phyloP scores from a whole-genome alignment of 306 rosid species.

The Alnus rubra region DNA sequence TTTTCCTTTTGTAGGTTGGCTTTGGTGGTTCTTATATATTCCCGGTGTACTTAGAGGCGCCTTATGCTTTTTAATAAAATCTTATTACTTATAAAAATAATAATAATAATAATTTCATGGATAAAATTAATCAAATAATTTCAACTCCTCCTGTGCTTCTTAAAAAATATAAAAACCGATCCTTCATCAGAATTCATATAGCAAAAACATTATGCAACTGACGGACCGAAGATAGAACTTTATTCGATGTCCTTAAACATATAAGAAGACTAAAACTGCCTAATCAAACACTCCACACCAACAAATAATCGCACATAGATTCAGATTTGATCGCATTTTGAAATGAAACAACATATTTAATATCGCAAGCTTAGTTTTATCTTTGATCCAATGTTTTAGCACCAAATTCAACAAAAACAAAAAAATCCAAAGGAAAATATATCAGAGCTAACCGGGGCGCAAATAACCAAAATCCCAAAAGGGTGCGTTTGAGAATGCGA shows the following conservation, averaged over 20 bases:
- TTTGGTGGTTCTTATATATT: too few relatives aligned
- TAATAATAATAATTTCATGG: not conserved
- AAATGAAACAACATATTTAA: not conserved
- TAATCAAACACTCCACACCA: not conserved
- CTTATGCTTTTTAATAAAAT: too few relatives aligned
- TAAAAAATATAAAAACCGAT: not conserved
- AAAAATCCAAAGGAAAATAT: not conserved
- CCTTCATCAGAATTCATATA: not conserved
- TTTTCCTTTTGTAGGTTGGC: too few relatives aligned
- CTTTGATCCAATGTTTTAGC: not conserved
- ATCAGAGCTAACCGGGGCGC: not conserved
- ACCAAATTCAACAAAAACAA: not conserved
- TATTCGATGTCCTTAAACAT: not conserved
- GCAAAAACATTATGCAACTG: not conserved
- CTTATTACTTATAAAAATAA: too few relatives aligned
- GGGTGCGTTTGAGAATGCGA: not conserved
- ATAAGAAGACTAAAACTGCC: not conserved
- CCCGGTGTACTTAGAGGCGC: too few relatives aligned
- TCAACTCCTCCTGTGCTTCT: not conserved
- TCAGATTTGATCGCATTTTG: not conserved
- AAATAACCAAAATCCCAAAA: not conserved
- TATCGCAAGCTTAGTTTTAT: not conserved
- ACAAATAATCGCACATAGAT: not conserved
- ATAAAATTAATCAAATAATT: not conserved
- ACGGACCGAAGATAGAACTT: not conserved